These are phyloP conservation scores for Pyracantha coccinea DNA, from an alignment of 331 rosid species.

Conservation along the genomic window DNA sequence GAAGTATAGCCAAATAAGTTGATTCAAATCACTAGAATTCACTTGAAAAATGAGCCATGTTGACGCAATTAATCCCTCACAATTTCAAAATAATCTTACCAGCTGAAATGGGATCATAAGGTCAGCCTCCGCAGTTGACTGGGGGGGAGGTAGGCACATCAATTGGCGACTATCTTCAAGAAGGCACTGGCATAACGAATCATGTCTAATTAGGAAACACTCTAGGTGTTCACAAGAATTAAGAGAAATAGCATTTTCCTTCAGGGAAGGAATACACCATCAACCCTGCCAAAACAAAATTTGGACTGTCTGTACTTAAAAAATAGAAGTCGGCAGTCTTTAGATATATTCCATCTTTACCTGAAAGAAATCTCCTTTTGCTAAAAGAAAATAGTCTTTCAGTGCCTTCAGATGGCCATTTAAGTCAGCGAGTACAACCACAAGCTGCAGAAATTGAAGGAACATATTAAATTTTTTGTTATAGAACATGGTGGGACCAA, in stretches of 20 bases:
- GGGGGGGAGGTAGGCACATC: constrained; percentile 95
- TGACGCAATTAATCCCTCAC: constrained; percentile 8
- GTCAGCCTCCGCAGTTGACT: constrained; percentile 97
- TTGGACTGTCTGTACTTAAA: not conserved
- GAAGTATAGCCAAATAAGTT: constrained; percentile 17
- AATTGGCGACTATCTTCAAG: constrained; percentile 91
- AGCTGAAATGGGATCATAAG: constrained; percentile 93
- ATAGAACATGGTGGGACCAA: constrained; percentile 15
- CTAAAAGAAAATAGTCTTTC: constrained; percentile 91
- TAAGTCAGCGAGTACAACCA: constrained; percentile 90
- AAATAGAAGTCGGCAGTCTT: not conserved
- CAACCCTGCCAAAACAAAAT: not conserved
- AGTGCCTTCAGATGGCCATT: constrained; percentile 88
- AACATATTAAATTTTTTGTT: constrained; percentile 15
- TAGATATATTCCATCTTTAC: constrained; percentile 35
- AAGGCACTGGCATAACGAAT: constrained; percentile 51
- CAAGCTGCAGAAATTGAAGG: constrained; percentile 60
- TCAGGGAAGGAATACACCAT: not conserved
- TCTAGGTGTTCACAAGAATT: not conserved
- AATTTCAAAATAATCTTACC: constrained; percentile 37
- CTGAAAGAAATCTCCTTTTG: constrained; percentile 98
- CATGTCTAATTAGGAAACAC: not conserved
- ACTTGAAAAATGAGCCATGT: constrained; percentile 12
- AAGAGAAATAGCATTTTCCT: not conserved
- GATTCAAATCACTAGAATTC: constrained; percentile 1